phyloP scores from a whole-genome alignment of 116 monocot genomes.

The Papilionanthe hybrid region DNA sequence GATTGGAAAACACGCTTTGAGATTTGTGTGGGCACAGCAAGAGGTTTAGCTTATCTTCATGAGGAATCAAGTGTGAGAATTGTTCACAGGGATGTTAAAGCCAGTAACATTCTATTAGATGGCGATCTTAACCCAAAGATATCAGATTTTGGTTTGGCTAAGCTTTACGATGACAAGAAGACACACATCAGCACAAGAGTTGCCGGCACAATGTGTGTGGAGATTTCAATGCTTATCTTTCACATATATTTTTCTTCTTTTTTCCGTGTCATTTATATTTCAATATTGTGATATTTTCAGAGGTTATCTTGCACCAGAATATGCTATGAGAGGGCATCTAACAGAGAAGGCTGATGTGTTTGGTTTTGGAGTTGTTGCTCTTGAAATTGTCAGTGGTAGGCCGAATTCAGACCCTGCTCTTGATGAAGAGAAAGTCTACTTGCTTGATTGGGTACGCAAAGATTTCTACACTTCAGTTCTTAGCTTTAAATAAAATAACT shows the following conservation, averaged over 20 bases:
- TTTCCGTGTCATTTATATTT: background rate
- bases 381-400: constrained; percentile 67
- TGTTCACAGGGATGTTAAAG: constrained; percentile 73
- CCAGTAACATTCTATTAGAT: constrained; percentile 75
- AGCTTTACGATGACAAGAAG: constrained; percentile 59
- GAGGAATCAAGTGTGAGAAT: constrained; percentile 61
- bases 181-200: constrained; percentile 73
- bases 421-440: constrained; percentile 42
- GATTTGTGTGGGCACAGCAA: constrained; percentile 65
- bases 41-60: constrained; percentile 69
- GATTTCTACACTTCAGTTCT: background rate
- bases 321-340: constrained; percentile 85
- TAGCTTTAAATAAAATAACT: background rate
- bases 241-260: background rate
- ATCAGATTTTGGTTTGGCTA: constrained; percentile 81
- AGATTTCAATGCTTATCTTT: background rate
- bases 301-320: constrained; percentile 84
- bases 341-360: constrained; percentile 86
- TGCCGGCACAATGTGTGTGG: constrained; percentile 63
- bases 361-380: constrained; percentile 58
- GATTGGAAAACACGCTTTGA: constrained; percentile 57
- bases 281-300: constrained; percentile 23
- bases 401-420: constrained; percentile 41
- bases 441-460: constrained; percentile 73
- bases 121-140: constrained; percentile 63